Conservation (phyloP, 371 early-diverging fungal genomes). For the Haplosporangium sp. region DNA sequence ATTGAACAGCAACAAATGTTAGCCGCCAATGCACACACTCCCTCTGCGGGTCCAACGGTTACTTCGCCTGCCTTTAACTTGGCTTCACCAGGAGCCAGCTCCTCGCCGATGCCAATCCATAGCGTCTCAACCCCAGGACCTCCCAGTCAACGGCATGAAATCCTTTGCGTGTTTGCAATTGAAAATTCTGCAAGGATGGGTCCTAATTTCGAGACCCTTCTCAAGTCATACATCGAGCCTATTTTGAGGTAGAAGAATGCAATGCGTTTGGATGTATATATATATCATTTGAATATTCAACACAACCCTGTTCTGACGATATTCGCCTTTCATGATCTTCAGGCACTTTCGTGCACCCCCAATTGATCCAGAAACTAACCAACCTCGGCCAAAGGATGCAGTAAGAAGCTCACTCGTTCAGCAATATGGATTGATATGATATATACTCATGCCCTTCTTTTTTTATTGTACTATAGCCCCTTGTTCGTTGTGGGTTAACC, state of each 20-base stretch:
- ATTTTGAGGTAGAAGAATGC: conserved; percentile 61
- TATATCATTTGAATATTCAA: background rate
- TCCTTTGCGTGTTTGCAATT: conserved; percentile 70
- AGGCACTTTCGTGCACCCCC: conserved; percentile 70
- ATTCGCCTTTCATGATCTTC: background rate
- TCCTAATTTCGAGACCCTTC: conserved; percentile 61
- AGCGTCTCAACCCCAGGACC: conserved; percentile 50
- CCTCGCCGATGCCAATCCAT: conserved; percentile 54
- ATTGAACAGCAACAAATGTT: conserved; percentile 22
- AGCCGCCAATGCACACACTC: conserved; percentile 44
- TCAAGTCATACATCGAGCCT: conserved; percentile 69
- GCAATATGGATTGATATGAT: too few species aligned
- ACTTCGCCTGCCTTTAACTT: conserved; percentile 48
- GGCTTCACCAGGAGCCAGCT: conserved; percentile 49
- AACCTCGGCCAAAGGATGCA: conserved; percentile 66
- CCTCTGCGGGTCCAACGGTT: conserved; percentile 39
- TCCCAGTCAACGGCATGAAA: conserved; percentile 60
- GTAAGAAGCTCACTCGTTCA: conserved; percentile 46
- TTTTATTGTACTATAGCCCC: conserved; percentile 54
- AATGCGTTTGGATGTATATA: too few species aligned
- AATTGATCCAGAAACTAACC: conserved; percentile 65
- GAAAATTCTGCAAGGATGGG: conserved; percentile 72
- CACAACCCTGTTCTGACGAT: background rate
- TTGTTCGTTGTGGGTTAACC: conserved; percentile 71
- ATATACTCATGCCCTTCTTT: too few species aligned